phyloP scores from a whole-genome alignment of 192 early-diverging fungal genomes.

The Gonapodya prolifera region DNA sequence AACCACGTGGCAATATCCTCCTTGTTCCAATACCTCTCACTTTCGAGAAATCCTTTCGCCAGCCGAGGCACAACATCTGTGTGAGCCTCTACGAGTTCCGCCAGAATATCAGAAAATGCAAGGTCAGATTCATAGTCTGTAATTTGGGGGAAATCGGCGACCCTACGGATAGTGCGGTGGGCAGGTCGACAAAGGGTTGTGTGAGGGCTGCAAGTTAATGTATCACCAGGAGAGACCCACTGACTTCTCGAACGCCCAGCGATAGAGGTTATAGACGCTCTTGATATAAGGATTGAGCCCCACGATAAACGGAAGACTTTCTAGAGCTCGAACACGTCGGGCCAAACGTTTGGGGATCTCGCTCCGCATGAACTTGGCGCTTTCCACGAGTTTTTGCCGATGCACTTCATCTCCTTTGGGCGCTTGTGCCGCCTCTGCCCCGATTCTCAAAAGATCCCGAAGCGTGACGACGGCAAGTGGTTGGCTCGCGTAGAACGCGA shows the following conservation, averaged over 20 bases:
- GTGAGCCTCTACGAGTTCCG: slow-evolving; percentile 61
- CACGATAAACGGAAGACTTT: slow-evolving; percentile 88
- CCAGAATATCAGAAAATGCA: slow-evolving; percentile 57
- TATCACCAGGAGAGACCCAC: too few relatives aligned
- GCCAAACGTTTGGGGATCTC: slow-evolving; percentile 87
- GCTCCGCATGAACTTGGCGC: slow-evolving; percentile 46
- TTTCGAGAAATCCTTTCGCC: slow-evolving; percentile 82
- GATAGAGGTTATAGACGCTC: slow-evolving; percentile 67
- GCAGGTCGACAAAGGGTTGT: too few relatives aligned
- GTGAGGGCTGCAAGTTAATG: too few relatives aligned
- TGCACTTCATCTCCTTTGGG: slow-evolving; percentile 32
- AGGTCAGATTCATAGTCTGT: slow-evolving; percentile 35
- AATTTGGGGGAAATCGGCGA: slow-evolving; percentile 53
- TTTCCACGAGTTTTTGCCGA: slow-evolving; percentile 43
- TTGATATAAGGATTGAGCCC: slow-evolving; percentile 90
- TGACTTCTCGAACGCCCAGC: slow-evolving; percentile 66
- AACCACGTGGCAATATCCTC: slow-evolving; percentile 58
- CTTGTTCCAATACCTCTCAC: slow-evolving; percentile 72
- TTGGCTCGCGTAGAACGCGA: slow-evolving; percentile 25
- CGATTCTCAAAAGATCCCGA: slow-evolving; percentile 60
- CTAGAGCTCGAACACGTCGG: slow-evolving; percentile 63
- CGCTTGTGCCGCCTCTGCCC: too few relatives aligned
- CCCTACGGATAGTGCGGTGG: too few relatives aligned
- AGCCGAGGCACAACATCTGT: slow-evolving; percentile 78
- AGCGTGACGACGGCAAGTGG: slow-evolving; percentile 60